These are phyloP conservation scores for Cercophora sp. DNA, from an alignment of 495 filamentous ascomycete species.

Conservation along the genomic window DNA sequence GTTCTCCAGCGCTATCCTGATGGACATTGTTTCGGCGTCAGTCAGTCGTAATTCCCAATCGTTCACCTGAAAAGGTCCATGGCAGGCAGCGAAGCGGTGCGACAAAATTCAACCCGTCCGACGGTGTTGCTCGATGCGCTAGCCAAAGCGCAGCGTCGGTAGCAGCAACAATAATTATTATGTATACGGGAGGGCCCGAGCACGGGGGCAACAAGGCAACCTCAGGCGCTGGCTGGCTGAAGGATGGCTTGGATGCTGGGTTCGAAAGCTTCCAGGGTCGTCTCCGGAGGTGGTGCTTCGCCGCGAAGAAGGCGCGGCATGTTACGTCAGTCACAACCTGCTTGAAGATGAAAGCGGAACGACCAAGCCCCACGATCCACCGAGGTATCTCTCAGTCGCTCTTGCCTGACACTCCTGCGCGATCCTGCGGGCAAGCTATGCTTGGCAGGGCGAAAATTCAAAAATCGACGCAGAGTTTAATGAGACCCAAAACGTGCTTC, in stretches of 20 bases:
- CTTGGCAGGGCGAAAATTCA: no score
- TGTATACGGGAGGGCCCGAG: background rate
- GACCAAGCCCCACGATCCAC: background rate
- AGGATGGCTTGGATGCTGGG: no score
- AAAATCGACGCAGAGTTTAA: no score
- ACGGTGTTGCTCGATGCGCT: background rate
- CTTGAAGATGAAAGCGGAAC: background rate
- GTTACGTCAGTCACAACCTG: slow-evolving; percentile 23
- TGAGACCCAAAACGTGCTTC: no score
- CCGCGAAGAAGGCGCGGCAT: slow-evolving; percentile 25
- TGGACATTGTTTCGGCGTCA: slow-evolving; percentile 80
- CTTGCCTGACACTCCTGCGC: no score
- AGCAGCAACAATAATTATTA: background rate
- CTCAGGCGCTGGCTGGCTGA: no score
- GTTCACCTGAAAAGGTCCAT: no score
- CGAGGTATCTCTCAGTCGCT: no score
- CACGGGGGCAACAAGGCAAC: no score
- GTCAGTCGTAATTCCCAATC: background rate
- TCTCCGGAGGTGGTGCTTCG: slow-evolving; percentile 14
- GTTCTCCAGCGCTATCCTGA: slow-evolving; percentile 71
- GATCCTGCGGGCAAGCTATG: no score
- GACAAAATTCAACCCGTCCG: background rate
- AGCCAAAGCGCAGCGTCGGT: no score
- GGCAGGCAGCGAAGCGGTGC: background rate
- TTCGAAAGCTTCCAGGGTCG: background rate